Conservation (phyloP, 225 moss, liverwort and hornwort genomes). For the Anthoceros angustus region DNA sequence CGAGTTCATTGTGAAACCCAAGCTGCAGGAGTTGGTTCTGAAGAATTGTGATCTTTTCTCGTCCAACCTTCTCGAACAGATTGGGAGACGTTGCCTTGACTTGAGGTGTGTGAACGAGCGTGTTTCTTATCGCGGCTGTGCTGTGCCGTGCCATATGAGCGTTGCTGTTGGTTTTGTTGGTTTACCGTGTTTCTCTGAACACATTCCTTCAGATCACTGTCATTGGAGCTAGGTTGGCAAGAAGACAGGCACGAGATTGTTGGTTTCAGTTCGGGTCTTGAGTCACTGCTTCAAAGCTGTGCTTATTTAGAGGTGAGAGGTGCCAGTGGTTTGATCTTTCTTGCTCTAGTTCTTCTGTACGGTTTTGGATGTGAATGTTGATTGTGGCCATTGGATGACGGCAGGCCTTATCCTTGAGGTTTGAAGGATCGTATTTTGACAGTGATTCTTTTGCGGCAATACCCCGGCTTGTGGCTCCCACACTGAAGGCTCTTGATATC, state of each 20-base stretch:
- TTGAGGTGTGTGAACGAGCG: neutral
- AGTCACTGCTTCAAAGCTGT: slow-evolving; percentile 58
- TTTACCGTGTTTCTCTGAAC: slow-evolving; percentile 24
- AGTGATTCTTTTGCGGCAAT: slow-evolving; percentile 64
- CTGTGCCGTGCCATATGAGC: slow-evolving; percentile 26
- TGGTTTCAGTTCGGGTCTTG: slow-evolving; percentile 61
- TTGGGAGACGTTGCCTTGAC: slow-evolving; percentile 18
- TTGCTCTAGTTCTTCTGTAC: neutral
- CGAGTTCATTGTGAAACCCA: slow-evolving; percentile 19
- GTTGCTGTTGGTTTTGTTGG: slow-evolving; percentile 19
- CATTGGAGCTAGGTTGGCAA: slow-evolving; percentile 80
- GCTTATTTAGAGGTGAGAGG: slow-evolving; percentile 27
- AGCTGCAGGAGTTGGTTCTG: slow-evolving; percentile 22
- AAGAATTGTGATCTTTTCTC: slow-evolving; percentile 27
- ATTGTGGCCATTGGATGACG: slow-evolving; percentile 2
- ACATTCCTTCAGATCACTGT: slow-evolving; percentile 39
- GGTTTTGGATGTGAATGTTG: neutral
- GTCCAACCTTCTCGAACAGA: slow-evolving; percentile 23
- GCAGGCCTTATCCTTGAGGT: slow-evolving; percentile 60
- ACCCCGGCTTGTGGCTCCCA: slow-evolving; percentile 47
- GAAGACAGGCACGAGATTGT: slow-evolving; percentile 46
- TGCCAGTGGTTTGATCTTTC: neutral
- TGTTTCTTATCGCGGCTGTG: neutral
- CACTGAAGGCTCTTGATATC: slow-evolving; percentile 53
- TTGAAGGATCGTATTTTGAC: slow-evolving; percentile 67